A percentile compares a stretch with the other conserved stretches of the same genome.
These are phyloP conservation scores for Paraglomus brasilianum DNA, from an alignment of 192 early-diverging fungal species.

Conservation along the genomic window DNA sequence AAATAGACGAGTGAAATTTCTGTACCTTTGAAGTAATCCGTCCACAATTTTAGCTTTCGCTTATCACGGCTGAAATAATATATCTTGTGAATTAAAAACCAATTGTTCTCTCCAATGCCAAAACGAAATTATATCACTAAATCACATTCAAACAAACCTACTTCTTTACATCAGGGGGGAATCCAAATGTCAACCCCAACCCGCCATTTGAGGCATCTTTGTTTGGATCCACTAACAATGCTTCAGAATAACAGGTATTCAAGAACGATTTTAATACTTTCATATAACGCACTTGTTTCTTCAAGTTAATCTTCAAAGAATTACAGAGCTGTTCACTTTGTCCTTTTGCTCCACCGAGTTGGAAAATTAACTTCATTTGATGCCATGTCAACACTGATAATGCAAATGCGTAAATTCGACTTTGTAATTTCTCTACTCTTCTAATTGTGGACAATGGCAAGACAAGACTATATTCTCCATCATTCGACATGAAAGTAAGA, in stretches of 20 bases:
- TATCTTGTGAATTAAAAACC: neutral
- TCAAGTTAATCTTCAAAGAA: conserved; percentile 68
- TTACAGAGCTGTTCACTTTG: conserved; percentile 82
- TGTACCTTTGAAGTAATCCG: conserved; percentile 67
- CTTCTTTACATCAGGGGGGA: conserved; percentile 69
- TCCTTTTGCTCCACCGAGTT: conserved; percentile 64
- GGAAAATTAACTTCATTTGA: conserved; percentile 83
- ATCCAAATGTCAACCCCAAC: conserved; percentile 72
- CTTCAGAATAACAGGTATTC: conserved; percentile 78
- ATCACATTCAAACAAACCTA: conserved; percentile 31
- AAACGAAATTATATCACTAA: no score
- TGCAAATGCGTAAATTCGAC: conserved; percentile 60
- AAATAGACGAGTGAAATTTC: neutral
- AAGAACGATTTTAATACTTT: conserved; percentile 78
- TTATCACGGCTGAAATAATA: conserved; percentile 51
- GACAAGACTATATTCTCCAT: conserved; percentile 68
- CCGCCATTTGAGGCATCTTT: conserved; percentile 56
- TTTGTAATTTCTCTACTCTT: conserved; percentile 84
- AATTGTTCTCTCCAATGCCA: no score
- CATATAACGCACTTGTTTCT: conserved; percentile 71
- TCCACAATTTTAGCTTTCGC: conserved; percentile 74
- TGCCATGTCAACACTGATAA: conserved; percentile 91
- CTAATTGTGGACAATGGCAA: conserved; percentile 89
- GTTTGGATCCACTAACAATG: conserved; percentile 53
- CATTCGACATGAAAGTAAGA: conserved; percentile 74